Percentiles rank a stretch among this genome's conserved stretches.
Conservation (phyloP, 306 rosid genomes). For the Datisca glomerata region DNA sequence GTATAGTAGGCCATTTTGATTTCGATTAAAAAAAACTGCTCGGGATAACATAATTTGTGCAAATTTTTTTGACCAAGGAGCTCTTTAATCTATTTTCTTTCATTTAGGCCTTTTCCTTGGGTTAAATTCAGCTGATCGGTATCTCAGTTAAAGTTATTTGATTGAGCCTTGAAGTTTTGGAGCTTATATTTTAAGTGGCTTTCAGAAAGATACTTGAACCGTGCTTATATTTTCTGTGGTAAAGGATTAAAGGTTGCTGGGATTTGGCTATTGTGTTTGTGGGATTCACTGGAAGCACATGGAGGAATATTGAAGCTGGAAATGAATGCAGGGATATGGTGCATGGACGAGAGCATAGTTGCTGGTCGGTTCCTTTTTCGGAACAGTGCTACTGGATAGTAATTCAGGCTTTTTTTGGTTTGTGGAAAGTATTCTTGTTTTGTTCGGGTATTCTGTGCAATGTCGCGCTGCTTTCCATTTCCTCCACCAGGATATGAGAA, state of each 20-base stretch:
- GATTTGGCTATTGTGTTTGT: slow-evolving; percentile 20
- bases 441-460: slow-evolving; percentile 58
- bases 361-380: slow-evolving; percentile 67
- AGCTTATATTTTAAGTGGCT: background rate
- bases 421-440: slow-evolving; percentile 30
- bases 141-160: slow-evolving; percentile 1
- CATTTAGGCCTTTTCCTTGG: slow-evolving; percentile 1
- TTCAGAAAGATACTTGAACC: slow-evolving; percentile 3
- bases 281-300: slow-evolving; percentile 35
- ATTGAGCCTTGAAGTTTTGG: slow-evolving; percentile 9
- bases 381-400: slow-evolving; percentile 50
- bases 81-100: slow-evolving; percentile 2
- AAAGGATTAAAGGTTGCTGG: slow-evolving; percentile 16
- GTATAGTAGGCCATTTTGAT: slow-evolving; percentile 30
- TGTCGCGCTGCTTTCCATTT: slow-evolving; percentile 99
- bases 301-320: slow-evolving; percentile 62
- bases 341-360: slow-evolving; percentile 95
- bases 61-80: slow-evolving; percentile 10
- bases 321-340: slow-evolving; percentile 93
- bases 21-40: slow-evolving; percentile 25
- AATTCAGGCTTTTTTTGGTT: slow-evolving; percentile 28
- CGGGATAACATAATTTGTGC: slow-evolving; percentile 32
- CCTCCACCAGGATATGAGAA: slow-evolving; percentile 95
- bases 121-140: slow-evolving; percentile 1
- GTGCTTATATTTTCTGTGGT: slow-evolving; percentile 3